Percentiles rank a stretch among this genome's conserved stretches.
Evolutionary conservation across 2,329 filamentous ascomycete species (phyloP).

Genomic region (Scytalidium lignicola): DNA sequence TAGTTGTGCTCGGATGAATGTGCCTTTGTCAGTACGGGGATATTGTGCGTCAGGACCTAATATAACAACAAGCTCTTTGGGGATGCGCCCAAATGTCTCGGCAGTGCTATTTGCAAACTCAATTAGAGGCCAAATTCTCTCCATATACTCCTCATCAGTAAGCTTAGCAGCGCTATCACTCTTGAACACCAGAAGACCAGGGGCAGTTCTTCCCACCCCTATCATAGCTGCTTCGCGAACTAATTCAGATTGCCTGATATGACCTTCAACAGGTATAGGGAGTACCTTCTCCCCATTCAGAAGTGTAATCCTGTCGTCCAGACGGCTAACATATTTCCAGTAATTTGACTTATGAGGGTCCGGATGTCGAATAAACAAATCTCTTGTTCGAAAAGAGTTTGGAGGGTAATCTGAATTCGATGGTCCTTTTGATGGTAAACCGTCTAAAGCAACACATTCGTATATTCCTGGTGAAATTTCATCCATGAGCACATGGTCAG

Average conservation of each 20-base stretch:
- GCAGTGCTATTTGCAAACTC: slow-evolving; percentile 42
- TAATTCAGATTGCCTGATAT: slow-evolving; percentile 43
- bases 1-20: slow-evolving; percentile 43
- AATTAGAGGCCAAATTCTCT: slow-evolving; percentile 43
- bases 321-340: slow-evolving; percentile 41
- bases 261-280: slow-evolving; percentile 42
- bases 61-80: slow-evolving; percentile 37
- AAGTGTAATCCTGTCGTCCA: slow-evolving; percentile 41
- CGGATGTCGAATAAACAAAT: slow-evolving; percentile 37
- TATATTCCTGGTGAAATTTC: slow-evolving; percentile 6
- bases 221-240: slow-evolving; percentile 53
- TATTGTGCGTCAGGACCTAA: slow-evolving; percentile 36
- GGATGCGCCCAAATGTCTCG: slow-evolving; percentile 48
- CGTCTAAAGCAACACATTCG: slow-evolving; percentile 28
- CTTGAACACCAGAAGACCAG: slow-evolving; percentile 48
- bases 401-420: slow-evolving; percentile 38
- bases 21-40: slow-evolving; percentile 47
- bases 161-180: slow-evolving; percentile 35
- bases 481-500: slow-evolving; percentile 10
- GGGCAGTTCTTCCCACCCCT: slow-evolving; percentile 44
- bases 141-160: slow-evolving; percentile 37
- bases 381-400: slow-evolving; percentile 38
- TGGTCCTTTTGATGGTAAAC: slow-evolving; percentile 32
- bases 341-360: slow-evolving; percentile 31
- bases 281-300: slow-evolving; percentile 43